Conservation (phyloP, 208 protist species). For the Leishmania aethiopica region DNA sequence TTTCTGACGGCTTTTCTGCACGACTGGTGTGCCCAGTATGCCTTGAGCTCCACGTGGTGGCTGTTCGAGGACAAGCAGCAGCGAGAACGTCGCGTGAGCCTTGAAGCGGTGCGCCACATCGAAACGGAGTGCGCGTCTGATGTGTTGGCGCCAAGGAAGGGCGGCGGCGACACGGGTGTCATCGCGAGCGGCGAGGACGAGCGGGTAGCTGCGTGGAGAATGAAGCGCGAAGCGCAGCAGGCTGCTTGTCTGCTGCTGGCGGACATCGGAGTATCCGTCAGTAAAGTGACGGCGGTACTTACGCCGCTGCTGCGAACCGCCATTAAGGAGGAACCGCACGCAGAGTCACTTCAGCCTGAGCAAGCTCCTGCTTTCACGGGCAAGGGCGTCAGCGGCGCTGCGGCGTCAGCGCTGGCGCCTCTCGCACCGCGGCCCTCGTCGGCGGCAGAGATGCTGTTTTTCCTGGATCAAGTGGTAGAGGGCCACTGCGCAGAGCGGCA, state of each 20-base stretch:
- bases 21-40: slow-evolving; percentile 20
- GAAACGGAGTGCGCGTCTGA: background rate
- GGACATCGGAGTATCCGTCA: slow-evolving; percentile 5
- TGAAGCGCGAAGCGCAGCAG: slow-evolving; percentile 17
- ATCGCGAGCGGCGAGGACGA: background rate
- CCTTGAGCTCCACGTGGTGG: slow-evolving; percentile 11
- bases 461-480: slow-evolving; percentile 23
- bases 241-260: slow-evolving; percentile 15
- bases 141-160: background rate
- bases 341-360: background rate
- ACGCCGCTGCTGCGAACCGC: slow-evolving; percentile 9
- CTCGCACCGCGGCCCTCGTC: background rate
- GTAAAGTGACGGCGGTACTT: slow-evolving; percentile 11
- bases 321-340: background rate
- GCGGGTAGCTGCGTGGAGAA: background rate
- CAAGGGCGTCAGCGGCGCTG: background rate
- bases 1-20: slow-evolving; percentile 11
- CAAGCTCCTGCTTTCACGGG: background rate
- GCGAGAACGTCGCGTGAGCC: slow-evolving; percentile 11
- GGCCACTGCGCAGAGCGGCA: slow-evolving; percentile 1
- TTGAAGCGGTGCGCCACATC: background rate
- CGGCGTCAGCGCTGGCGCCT: background rate
- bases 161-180: background rate
- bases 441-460: slow-evolving; percentile 17
- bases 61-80: slow-evolving; percentile 24